Percentiles rank a stretch among this genome's conserved stretches.
phyloP scores from a whole-genome alignment of 768 basidiomycete genomes.

The Rhodosporidiobolus sp. region DNA sequence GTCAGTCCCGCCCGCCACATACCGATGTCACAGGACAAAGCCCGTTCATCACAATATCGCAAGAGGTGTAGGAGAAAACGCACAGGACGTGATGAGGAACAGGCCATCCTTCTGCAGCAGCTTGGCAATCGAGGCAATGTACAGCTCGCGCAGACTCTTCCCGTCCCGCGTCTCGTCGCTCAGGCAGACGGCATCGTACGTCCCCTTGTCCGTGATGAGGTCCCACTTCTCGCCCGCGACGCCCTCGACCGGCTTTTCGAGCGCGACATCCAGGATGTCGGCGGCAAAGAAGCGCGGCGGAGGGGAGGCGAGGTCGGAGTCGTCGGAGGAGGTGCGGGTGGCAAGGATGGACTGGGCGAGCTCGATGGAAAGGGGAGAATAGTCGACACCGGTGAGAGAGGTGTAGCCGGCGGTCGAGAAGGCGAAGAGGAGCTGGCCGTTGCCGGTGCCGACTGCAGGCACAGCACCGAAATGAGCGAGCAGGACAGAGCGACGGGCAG shows the following conservation, averaged over 20 bases:
- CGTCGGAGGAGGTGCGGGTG: neutral
- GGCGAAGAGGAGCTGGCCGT: slow-evolving; percentile 45
- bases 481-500: slow-evolving; percentile 40
- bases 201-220: slow-evolving; percentile 52
- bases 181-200: slow-evolving; percentile 52
- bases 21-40: too few relatives aligned
- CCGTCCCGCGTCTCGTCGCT: slow-evolving; percentile 44
- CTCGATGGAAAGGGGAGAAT: slow-evolving; percentile 48
- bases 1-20: neutral
- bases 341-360: slow-evolving; percentile 46
- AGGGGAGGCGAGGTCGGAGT: neutral
- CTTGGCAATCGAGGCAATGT: slow-evolving; percentile 47
- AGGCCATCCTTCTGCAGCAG: slow-evolving; percentile 48
- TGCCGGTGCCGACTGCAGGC: slow-evolving; percentile 41
- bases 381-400: slow-evolving; percentile 51
- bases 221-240: slow-evolving; percentile 48
- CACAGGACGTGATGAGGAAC: slow-evolving; percentile 51
- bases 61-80: slow-evolving; percentile 14
- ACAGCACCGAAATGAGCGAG: slow-evolving; percentile 5
- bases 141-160: slow-evolving; percentile 47
- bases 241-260: slow-evolving; percentile 35
- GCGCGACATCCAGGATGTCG: slow-evolving; percentile 35
- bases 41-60: neutral
- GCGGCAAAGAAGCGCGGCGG: slow-evolving; percentile 27
- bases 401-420: slow-evolving; percentile 41